Percentiles rank a stretch among this genome's conserved stretches.
Conservation (phyloP, 2,329 filamentous ascomycete species). For the Hawksworthiomyces lignivorus region DNA sequence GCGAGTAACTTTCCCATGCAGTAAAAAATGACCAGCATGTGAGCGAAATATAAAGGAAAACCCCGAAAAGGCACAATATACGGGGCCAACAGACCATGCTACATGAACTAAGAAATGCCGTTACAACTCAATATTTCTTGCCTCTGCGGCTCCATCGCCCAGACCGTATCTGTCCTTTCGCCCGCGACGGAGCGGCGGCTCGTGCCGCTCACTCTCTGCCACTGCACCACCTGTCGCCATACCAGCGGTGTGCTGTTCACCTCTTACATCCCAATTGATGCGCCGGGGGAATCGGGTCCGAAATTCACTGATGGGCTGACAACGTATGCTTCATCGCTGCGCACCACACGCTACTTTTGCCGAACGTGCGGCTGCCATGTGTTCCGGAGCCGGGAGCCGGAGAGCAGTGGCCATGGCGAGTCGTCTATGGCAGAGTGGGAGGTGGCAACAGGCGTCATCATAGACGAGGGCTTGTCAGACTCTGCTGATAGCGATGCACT, state of each 20-base stretch:
- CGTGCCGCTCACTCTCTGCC: conserved; percentile 18
- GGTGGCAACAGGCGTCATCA: conserved; percentile 30
- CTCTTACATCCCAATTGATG: conserved; percentile 29
- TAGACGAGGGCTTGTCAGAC: not conserved
- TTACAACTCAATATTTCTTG: conserved; percentile 14
- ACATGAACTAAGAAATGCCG: not conserved
- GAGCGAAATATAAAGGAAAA: too few species aligned
- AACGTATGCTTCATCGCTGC: conserved; percentile 8
- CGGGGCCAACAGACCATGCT: not conserved
- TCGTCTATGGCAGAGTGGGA: too few species aligned
- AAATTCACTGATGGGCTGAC: too few species aligned
- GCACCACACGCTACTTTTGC: conserved; percentile 30
- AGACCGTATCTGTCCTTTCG: conserved; percentile 7
- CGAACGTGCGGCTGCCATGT: conserved; percentile 33
- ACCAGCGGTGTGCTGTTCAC: conserved; percentile 29
- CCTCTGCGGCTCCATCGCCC: conserved; percentile 15
- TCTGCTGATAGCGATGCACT: not conserved
- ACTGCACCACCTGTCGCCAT: conserved; percentile 21
- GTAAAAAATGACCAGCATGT: too few species aligned
- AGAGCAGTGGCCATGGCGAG: not conserved
- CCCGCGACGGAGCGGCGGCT: not conserved
- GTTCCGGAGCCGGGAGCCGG: conserved; percentile 19
- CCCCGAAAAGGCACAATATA: not conserved
- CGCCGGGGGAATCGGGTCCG: too few species aligned
- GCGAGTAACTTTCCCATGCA: too few species aligned